Evolutionary conservation across 805 yeast genomes (phyloP).

Genomic region (Brettanomyces custersianus): DNA sequence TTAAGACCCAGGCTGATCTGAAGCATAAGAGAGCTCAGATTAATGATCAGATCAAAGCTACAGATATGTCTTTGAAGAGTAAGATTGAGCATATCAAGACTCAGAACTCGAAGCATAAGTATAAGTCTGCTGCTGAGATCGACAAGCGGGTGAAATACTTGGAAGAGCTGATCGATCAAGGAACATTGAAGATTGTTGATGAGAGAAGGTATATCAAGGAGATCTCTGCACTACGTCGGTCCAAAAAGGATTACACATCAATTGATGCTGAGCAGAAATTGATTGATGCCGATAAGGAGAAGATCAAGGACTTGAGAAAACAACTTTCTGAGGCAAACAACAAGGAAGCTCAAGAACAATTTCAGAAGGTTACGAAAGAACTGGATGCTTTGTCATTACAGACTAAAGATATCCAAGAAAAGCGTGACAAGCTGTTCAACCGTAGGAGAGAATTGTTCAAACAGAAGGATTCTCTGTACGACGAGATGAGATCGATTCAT

Average conservation of each 20-base stretch:
- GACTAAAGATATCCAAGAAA: conserved; percentile 53
- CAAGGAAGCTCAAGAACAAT: conserved; percentile 58
- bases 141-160: conserved; percentile 55
- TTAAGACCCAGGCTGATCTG: conserved; percentile 29
- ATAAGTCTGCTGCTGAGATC: conserved; percentile 59
- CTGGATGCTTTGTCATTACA: conserved; percentile 56
- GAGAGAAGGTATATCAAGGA: conserved; percentile 83
- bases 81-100: conserved; percentile 68
- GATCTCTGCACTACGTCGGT: conserved; percentile 71
- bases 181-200: conserved; percentile 77
- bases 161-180: conserved; percentile 70
- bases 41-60: conserved; percentile 58
- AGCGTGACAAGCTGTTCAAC: conserved; percentile 54
- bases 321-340: conserved; percentile 48
- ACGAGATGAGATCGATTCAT: conserved; percentile 59
- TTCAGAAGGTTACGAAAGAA: conserved; percentile 59
- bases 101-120: conserved; percentile 60
- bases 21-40: conserved; percentile 25
- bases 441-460: conserved; percentile 61
- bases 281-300: conserved; percentile 69
- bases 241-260: conserved; percentile 66
- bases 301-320: conserved; percentile 68
- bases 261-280: conserved; percentile 69
- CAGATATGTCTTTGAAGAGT: conserved; percentile 66
- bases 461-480: conserved; percentile 61